phyloP scores from a whole-genome alignment of 176 grass and related monocot species.

The Raddia guianensis region DNA sequence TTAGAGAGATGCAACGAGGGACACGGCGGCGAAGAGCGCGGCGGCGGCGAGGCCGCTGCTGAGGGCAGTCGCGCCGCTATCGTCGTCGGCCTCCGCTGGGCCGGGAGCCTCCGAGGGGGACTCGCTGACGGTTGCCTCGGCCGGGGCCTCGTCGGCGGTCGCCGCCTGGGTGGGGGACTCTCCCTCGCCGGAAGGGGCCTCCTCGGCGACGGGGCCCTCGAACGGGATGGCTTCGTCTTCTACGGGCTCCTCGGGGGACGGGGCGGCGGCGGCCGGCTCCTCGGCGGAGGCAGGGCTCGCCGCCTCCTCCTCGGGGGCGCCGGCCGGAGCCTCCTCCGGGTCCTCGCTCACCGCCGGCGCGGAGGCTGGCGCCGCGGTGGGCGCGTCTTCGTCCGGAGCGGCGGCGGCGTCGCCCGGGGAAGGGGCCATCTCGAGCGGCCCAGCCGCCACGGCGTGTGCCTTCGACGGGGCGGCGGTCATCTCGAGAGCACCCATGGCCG shows the following conservation, averaged over 20 bases:
- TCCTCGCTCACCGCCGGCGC: not conserved
- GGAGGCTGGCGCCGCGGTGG: not conserved
- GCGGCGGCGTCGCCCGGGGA: not conserved
- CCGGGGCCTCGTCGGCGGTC: not conserved
- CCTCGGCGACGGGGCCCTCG: not conserved
- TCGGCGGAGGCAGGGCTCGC: not conserved
- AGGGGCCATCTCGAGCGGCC: not conserved
- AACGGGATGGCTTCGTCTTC: conserved; percentile 25
- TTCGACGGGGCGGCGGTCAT: not conserved
- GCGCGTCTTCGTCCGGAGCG: not conserved
- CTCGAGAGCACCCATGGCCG: not conserved
- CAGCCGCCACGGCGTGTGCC: not conserved
- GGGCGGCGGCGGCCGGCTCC: conserved; percentile 9
- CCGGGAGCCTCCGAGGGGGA: conserved; percentile 9
- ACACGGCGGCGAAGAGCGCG: conserved; percentile 16
- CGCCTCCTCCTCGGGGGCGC: conserved; percentile 17
- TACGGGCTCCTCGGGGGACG: conserved; percentile 19
- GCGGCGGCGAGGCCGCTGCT: not conserved
- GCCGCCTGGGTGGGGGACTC: not conserved
- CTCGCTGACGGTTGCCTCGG: not conserved
- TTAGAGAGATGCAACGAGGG: conserved; percentile 19
- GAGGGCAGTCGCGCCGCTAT: conserved; percentile 26
- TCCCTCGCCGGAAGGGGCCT: conserved; percentile 10
- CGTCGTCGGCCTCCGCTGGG: conserved; percentile 10
- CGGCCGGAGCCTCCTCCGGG: conserved; percentile 31